Percentiles rank a stretch among this genome's conserved stretches.
Evolutionary conservation across 805 yeast species (phyloP).

Genomic region (Wickerhamiella shivajii): DNA sequence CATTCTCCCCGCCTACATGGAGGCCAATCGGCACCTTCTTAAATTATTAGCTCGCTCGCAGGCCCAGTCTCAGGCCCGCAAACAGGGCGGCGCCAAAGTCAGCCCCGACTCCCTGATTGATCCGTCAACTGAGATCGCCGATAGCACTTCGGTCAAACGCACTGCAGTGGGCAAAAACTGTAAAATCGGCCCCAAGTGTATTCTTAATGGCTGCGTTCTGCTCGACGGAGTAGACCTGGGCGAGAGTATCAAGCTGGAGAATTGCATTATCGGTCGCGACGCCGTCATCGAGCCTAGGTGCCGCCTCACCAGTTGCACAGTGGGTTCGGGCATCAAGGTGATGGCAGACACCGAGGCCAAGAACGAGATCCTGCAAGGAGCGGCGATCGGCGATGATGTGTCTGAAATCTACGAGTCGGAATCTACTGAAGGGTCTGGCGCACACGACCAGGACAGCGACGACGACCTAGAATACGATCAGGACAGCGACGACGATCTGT

Average conservation of each 20-base stretch:
- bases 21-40: conserved; percentile 70
- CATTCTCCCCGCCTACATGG: conserved; percentile 70
- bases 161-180: conserved; percentile 67
- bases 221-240: conserved; percentile 57
- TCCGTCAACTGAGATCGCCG: conserved; percentile 51
- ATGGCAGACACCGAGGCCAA: conserved; percentile 31
- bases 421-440: conserved; percentile 14
- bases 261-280: conserved; percentile 66
- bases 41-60: conserved; percentile 35
- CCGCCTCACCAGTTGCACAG: conserved; percentile 63
- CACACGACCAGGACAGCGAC: conserved; percentile 16
- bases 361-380: conserved; percentile 18
- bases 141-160: conserved; percentile 73
- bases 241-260: conserved; percentile 61
- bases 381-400: conserved; percentile 16
- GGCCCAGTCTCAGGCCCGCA: conserved; percentile 21
- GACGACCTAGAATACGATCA: conserved; percentile 15
- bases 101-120: conserved; percentile 84
- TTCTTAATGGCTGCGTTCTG: conserved; percentile 74
- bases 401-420: conserved; percentile 26
- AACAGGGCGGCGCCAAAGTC: conserved; percentile 43
- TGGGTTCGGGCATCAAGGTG: conserved; percentile 67
- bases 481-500: conserved; percentile 21
- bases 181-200: conserved; percentile 69
- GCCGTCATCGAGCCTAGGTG: conserved; percentile 52